phyloP scores from a whole-genome alignment of 31 red algal species.

The Asparagopsis taxiformis region DNA sequence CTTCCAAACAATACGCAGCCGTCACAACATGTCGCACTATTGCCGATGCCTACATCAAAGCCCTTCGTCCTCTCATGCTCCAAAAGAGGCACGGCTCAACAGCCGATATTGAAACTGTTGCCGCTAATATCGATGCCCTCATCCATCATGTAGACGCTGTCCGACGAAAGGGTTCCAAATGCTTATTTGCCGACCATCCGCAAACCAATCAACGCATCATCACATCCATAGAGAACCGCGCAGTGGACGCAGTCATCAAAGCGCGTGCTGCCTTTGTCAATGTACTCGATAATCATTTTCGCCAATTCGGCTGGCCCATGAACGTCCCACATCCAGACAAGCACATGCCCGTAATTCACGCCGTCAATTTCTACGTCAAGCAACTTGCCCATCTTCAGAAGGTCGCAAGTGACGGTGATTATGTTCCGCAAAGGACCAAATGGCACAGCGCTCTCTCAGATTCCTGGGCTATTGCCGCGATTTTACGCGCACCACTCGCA shows the following conservation, averaged over 20 bases:
- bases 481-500: constrained; percentile 61
- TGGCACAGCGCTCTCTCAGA: constrained; percentile 56
- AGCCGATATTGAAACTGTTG: constrained; percentile 42
- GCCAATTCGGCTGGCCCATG: constrained; percentile 76
- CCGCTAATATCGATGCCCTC: constrained; percentile 32
- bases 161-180: constrained; percentile 30
- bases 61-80: constrained; percentile 22
- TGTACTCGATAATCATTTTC: constrained; percentile 68
- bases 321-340: constrained; percentile 35
- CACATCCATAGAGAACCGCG: constrained; percentile 55
- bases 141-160: constrained; percentile 50
- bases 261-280: constrained; percentile 76
- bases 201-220: constrained; percentile 44
- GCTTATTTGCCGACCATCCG: constrained; percentile 43
- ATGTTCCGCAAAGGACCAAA: constrained; percentile 32
- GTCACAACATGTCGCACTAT: constrained; percentile 46
- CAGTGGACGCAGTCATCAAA: constrained; percentile 73
- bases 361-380: constrained; percentile 43
- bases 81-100: constrained; percentile 36
- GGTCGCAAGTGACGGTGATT: constrained; percentile 40
- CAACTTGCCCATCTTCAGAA: constrained; percentile 54
- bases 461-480: constrained; percentile 65
- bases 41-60: constrained; percentile 49
- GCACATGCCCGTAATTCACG: constrained; percentile 35
- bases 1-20: constrained; percentile 17